Evolutionary conservation across 176 grass and related monocot species (phyloP), one percentile per base, ranked within the genome.

Genomic region (Ananas comosus): DNA sequence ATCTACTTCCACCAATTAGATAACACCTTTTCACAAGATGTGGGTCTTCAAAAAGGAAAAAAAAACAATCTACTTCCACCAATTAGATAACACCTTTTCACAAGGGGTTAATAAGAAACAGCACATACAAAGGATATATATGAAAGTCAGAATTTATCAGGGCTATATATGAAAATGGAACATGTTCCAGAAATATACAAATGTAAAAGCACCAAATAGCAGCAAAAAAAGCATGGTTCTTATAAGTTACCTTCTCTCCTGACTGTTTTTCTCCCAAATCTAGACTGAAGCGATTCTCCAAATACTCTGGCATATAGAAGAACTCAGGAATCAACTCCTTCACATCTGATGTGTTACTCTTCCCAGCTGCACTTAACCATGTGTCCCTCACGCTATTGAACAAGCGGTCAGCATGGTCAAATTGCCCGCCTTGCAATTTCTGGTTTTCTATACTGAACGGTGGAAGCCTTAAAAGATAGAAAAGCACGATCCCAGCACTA

Each of bases 241-340:
- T 17, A 51, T 57, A 76, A 65, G 16, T 69, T 80, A 87, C 91
- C 86, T 93, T 99, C 73, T 99, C 94, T 75, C 94, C 94, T 51
- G 94, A 99, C 81, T 99, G 94, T 83, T 99, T 99, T 72, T 99
- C 94, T 27, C 94, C 94, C 56, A 99, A 85, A 73, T 99, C 82
- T 12, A 99, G 82, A 73, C 86, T 90, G 81, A 90, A 92, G 14
- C 11, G 67, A 61, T 99, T 99, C 82, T 99, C 94, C 72, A 99
- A 85, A 87, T 93, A 99, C 76, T 99, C 94, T 1, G 94, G 94
- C 85, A 99, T 88, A 83, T 99, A 99, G 79, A 89, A 99, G 56
- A 99, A 99, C 80, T 99, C 94, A 10, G 89, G 94, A 74, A 99
- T 93, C n/a, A 99, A 78, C 79, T 99, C 94, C 81, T 99, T 99